A percentile compares a stretch with the other conserved stretches of the same genome.
Conservation (phyloP, 805 yeast genomes). For the Cyberlindnera subsufficiens region DNA sequence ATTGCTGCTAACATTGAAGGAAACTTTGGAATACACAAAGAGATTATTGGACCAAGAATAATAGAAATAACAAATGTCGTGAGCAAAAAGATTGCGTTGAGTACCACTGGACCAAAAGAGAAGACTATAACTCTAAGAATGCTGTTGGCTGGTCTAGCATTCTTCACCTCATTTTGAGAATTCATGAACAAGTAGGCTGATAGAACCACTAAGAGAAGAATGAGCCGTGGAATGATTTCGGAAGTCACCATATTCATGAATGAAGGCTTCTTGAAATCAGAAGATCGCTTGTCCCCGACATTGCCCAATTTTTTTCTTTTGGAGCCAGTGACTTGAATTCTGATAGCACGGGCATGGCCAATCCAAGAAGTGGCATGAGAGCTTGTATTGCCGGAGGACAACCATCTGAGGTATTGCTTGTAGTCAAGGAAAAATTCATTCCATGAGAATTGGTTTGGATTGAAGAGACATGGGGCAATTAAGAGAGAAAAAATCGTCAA, state of each 20-base stretch:
- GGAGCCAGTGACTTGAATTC: slow-evolving; percentile 54
- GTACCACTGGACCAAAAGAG: slow-evolving; percentile 40
- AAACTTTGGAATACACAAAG: slow-evolving; percentile 32
- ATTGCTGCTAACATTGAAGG: slow-evolving; percentile 45
- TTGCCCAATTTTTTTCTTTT: slow-evolving; percentile 36
- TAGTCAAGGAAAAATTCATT: slow-evolving; percentile 60
- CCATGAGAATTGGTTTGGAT: slow-evolving; percentile 64
- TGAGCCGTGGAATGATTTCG: slow-evolving; percentile 33
- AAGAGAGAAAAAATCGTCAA: slow-evolving; percentile 48
- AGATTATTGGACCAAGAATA: slow-evolving; percentile 41
- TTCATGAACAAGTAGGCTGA: slow-evolving; percentile 49
- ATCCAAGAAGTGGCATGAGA: slow-evolving; percentile 35
- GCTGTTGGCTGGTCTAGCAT: slow-evolving; percentile 31
- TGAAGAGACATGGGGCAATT: slow-evolving; percentile 55
- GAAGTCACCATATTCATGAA: slow-evolving; percentile 35
- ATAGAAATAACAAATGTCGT: slow-evolving; percentile 36
- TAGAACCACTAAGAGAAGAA: slow-evolving; percentile 29
- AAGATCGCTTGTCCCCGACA: slow-evolving; percentile 32
- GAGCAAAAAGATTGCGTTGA: slow-evolving; percentile 37
- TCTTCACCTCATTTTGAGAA: slow-evolving; percentile 41
- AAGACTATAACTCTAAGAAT: slow-evolving; percentile 38
- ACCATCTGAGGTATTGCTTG: slow-evolving; percentile 35
- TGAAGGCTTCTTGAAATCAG: slow-evolving; percentile 47
- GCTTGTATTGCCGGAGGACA: slow-evolving; percentile 45
- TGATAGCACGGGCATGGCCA: slow-evolving; percentile 39